These are phyloP conservation scores for Penicillium sp. DNA, from an alignment of 2,329 filamentous ascomycete species.

Conservation along the genomic window DNA sequence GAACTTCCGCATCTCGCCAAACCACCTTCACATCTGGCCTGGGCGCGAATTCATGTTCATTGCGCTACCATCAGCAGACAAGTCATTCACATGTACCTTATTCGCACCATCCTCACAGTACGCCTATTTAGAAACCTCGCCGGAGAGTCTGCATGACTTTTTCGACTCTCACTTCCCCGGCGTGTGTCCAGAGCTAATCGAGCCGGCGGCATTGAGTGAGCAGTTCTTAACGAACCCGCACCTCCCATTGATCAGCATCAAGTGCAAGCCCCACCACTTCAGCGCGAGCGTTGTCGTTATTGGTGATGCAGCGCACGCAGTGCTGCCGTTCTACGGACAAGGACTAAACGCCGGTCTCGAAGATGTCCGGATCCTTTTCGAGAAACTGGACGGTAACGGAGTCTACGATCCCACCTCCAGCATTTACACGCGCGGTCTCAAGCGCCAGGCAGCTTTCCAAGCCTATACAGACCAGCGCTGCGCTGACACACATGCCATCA, in stretches of 20 bases:
- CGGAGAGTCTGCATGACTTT: constrained; percentile 72
- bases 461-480: constrained; percentile 74
- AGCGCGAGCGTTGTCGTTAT: constrained; percentile 75
- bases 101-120: constrained; percentile 78
- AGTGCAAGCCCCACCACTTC: constrained; percentile 86
- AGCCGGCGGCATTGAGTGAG: constrained; percentile 63
- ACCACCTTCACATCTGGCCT: constrained; percentile 97
- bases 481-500: constrained; percentile 83
- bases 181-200: constrained; percentile 61
- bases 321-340: constrained; percentile 98
- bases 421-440: constrained; percentile 47
- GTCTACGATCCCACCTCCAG: constrained; percentile 34
- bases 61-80: constrained; percentile 84
- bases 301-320: constrained; percentile 93
- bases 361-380: constrained; percentile 86
- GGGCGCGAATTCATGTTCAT: constrained; percentile 97
- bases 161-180: constrained; percentile 86
- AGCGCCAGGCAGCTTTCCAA: constrained; percentile 55
- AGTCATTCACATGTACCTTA: constrained; percentile 90
- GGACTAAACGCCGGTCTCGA: constrained; percentile 97
- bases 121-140: constrained; percentile 62
- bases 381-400: constrained; percentile 69
- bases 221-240: constrained; percentile 84
- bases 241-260: constrained; percentile 88
- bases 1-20: constrained; percentile 77